phyloP scores from a whole-genome alignment of 805 yeast genomes.

The Metschnikowia matae region DNA sequence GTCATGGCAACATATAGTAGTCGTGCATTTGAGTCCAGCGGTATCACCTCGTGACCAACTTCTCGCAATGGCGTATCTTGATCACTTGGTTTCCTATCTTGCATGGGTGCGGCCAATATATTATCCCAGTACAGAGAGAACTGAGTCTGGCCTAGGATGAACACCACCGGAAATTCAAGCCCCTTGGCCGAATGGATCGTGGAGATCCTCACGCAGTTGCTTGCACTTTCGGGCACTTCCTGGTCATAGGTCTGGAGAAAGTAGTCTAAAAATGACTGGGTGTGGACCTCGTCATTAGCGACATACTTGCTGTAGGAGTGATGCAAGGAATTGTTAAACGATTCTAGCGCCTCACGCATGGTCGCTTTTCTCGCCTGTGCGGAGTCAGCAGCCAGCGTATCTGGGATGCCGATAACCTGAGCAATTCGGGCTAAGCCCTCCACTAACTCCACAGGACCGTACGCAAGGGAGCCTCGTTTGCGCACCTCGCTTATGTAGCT shows the following conservation, averaged over 20 bases:
- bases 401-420: constrained; percentile 7
- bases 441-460: constrained; percentile 13
- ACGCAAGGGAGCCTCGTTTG: constrained; percentile 4
- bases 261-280: constrained; percentile 28
- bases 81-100: neutral
- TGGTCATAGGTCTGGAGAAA: constrained; percentile 41
- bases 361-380: constrained; percentile 6
- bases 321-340: constrained; percentile 17
- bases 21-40: constrained; percentile 17
- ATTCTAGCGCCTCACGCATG: constrained; percentile 9
- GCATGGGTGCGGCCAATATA: neutral
- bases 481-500: constrained; percentile 6
- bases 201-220: constrained; percentile 47
- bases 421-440: constrained; percentile 12
- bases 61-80: neutral
- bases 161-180: constrained; percentile 66
- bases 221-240: constrained; percentile 25
- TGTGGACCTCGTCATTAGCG: constrained; percentile 5
- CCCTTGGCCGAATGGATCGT: constrained; percentile 78
- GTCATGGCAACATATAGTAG: constrained; percentile 64
- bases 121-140: constrained; percentile 13
- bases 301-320: constrained; percentile 10
- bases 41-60: neutral
- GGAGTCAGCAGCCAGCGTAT: constrained; percentile 2
- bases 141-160: constrained; percentile 29